These are phyloP conservation scores for Decorospora gaudefroyi DNA, from an alignment of 2,329 filamentous ascomycete species.

Conservation along the genomic window DNA sequence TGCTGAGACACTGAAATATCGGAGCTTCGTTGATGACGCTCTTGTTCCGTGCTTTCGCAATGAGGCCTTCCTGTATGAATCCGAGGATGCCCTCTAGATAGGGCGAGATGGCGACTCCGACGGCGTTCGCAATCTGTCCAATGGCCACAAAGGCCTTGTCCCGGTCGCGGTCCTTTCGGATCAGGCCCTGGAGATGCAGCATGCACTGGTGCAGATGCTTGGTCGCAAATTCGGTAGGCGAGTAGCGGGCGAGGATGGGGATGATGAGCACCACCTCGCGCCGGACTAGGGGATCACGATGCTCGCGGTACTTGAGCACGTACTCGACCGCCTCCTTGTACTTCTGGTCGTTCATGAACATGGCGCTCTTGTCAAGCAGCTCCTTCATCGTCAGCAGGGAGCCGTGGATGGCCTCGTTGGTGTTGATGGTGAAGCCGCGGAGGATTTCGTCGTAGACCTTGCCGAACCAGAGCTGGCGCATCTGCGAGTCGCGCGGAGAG, in stretches of 20 bases:
- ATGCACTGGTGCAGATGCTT: conserved; percentile 94
- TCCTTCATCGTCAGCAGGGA: conserved; percentile 92
- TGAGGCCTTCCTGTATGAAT: conserved; percentile 89
- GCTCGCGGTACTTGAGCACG: conserved; percentile 88
- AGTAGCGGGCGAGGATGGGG: conserved; percentile 89
- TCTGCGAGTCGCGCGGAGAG: conserved; percentile 83
- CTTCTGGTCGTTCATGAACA: conserved; percentile 94
- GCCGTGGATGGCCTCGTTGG: conserved; percentile 89
- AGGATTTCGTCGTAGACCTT: conserved; percentile 88
- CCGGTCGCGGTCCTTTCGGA: conserved; percentile 88
- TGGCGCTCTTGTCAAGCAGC: conserved; percentile 88
- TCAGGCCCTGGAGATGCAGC: conserved; percentile 89
- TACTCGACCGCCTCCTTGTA: conserved; percentile 93
- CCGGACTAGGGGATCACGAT: conserved; percentile 83
- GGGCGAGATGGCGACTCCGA: conserved; percentile 90
- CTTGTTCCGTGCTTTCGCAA: conserved; percentile 72
- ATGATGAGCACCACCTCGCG: conserved; percentile 90
- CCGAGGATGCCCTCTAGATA: conserved; percentile 94
- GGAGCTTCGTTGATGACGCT: conserved; percentile 65
- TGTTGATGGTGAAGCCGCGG: conserved; percentile 73
- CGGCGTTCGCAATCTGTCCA: conserved; percentile 92
- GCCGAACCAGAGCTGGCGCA: conserved; percentile 85
- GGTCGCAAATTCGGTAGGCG: conserved; percentile 84
- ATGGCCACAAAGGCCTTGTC: conserved; percentile 96
- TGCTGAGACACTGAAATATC: conserved; percentile 97